Base-by-base conservation (phyloP, 164 flowering plant species). In the Piper longum region DNA sequence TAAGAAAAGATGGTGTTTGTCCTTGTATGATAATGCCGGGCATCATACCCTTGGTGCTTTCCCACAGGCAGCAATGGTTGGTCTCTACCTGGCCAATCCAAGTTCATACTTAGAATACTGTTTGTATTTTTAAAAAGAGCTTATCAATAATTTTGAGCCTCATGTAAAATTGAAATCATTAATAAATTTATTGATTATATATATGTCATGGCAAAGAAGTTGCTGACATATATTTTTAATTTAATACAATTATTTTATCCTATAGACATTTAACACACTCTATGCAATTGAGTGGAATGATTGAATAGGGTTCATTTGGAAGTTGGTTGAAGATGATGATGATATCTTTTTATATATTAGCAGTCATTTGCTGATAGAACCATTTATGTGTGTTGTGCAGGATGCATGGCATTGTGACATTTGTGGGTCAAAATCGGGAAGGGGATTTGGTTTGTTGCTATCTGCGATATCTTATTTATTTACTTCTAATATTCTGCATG, bases 1-100 rank as follows among this genome's bases (percentile, higher is more conserved):
- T 48, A 90, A 87, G 85, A 90, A 87, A 77, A 84, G 99, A 67
- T 93, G 97, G 99, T 93, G 99, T 72, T 69, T 93, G 60, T 90
- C 99, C 36, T 54, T 77, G 39, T 93, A 93, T 75, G 96, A 93
- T 48, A 88, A 90, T 81, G 92, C 87, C 54, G 99, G 95, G 62
- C 85, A 85, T 54, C 90, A 85, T 66, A 85, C 97, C n/a, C 80
- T 88, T 17, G 97, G 97, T 63, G 97, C 83, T 66, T 88, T 90
- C 61, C 99, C 99, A 40, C 99, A 82, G 76, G 88, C 96, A 56
- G 80, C 97, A 55, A 81, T 82, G 91, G 99, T 90, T 52, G 67
- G 88, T 75, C 48, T 44, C 62, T 45, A 44, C 26, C 3, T 18
- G 9, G 17, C 11, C 39, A 57, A 57, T 61, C 3, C 7, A 7